phyloP scores from a whole-genome alignment of 1,284 basidiomycete species.

The Tetrapyrgos nigripes region DNA sequence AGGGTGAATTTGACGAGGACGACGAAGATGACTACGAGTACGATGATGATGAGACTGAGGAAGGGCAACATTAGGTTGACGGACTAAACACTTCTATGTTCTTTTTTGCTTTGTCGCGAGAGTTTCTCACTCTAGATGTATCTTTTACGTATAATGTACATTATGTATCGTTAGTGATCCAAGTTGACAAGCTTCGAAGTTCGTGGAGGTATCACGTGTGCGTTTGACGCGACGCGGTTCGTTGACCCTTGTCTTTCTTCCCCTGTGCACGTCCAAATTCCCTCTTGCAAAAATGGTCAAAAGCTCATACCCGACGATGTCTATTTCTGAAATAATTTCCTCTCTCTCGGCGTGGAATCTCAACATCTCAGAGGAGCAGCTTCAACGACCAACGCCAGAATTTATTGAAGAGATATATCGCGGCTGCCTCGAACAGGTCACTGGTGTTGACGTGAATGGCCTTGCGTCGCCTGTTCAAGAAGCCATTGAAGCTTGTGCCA shows the following conservation, averaged over 20 bases:
- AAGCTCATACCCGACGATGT: constrained; percentile 68
- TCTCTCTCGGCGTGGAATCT: constrained; percentile 72
- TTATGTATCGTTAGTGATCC: no score
- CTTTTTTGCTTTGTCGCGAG: neutral
- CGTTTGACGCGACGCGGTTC: neutral
- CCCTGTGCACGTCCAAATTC: neutral
- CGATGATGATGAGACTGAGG: constrained; percentile 15
- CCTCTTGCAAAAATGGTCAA: constrained; percentile 40
- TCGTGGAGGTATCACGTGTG: no score
- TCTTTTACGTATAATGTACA: neutral
- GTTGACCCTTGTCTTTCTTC: neutral
- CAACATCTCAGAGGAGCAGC: constrained; percentile 70
- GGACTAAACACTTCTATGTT: neutral
- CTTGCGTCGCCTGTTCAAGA: constrained; percentile 67
- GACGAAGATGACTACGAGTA: constrained; percentile 15
- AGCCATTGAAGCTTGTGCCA: constrained; percentile 53
- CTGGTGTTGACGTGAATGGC: constrained; percentile 63
- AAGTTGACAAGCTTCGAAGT: no score
- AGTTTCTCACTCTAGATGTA: neutral
- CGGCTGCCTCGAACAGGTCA: constrained; percentile 75
- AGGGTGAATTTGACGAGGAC: constrained; percentile 20
- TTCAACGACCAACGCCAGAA: constrained; percentile 70
- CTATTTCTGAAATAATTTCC: constrained; percentile 62
- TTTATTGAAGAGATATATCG: constrained; percentile 74
- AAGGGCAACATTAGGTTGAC: constrained; percentile 1